Evolutionary conservation across 2,329 filamentous ascomycete species (phyloP).

Genomic region (Trichoderma breve): DNA sequence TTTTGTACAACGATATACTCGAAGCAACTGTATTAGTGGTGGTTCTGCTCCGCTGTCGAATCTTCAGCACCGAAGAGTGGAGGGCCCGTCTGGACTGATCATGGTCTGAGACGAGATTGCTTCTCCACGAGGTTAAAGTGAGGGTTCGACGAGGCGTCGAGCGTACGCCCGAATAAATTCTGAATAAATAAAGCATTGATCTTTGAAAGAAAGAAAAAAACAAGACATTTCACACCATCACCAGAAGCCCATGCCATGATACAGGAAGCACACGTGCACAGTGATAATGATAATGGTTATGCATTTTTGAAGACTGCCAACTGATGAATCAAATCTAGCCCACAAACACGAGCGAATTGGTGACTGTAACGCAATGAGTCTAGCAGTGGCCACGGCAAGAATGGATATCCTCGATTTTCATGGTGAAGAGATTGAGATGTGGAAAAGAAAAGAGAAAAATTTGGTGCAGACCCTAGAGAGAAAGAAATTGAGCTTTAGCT

Average conservation of each 20-base stretch:
- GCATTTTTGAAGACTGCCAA: slow-evolving; percentile 2
- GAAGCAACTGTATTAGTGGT: slow-evolving; percentile 44
- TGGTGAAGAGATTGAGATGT: not conserved
- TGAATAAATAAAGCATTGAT: slow-evolving; percentile 34
- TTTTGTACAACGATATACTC: slow-evolving; percentile 50
- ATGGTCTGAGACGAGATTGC: slow-evolving; percentile 37
- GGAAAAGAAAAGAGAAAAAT: slow-evolving; percentile 19
- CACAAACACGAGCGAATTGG: not conserved
- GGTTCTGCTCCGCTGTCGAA: slow-evolving; percentile 61
- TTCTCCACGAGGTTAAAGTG: slow-evolving; percentile 70
- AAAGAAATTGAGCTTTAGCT: slow-evolving; percentile 16
- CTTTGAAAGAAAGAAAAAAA: slow-evolving; percentile 13
- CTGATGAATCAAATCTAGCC: not conserved
- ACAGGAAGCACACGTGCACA: slow-evolving; percentile 8
- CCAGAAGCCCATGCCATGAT: slow-evolving; percentile 5
- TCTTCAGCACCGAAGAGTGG: slow-evolving; percentile 69
- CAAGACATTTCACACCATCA: slow-evolving; percentile 2
- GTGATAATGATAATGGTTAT: slow-evolving; percentile 11
- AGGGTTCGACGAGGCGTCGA: slow-evolving; percentile 63
- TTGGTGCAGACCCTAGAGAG: slow-evolving; percentile 6
- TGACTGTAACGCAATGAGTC: not conserved
- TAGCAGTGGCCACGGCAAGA: not conserved
- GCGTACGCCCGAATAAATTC: slow-evolving; percentile 49
- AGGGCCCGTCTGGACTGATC: slow-evolving; percentile 36
- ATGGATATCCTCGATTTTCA: not conserved